A percentile compares a stretch with the other conserved stretches of the same genome.
Evolutionary conservation across 2,329 filamentous ascomycete genomes (phyloP).

Genomic region (Ophiostoma himal-ulmi): DNA sequence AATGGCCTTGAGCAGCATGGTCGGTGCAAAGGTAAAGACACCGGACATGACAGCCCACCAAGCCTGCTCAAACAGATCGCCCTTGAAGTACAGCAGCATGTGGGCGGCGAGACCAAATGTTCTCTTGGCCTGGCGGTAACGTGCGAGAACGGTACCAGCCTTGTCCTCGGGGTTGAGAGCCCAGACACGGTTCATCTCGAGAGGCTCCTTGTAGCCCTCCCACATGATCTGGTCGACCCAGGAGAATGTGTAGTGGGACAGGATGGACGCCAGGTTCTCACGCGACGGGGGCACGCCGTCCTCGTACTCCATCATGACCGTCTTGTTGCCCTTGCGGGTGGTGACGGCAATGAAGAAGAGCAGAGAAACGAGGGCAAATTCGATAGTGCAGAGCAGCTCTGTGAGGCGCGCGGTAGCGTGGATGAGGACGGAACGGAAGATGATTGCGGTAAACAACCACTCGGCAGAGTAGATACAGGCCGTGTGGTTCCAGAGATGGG

Average conservation of each 20-base stretch:
- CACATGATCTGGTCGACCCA: constrained; percentile 90
- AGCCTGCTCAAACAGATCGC: constrained; percentile 68
- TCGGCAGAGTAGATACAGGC: constrained; percentile 73
- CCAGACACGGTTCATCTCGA: constrained; percentile 85
- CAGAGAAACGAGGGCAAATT: constrained; percentile 69
- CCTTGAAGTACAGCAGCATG: constrained; percentile 77
- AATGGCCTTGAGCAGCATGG: constrained; percentile 82
- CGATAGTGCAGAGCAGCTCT: constrained; percentile 60
- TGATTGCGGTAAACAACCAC: constrained; percentile 69
- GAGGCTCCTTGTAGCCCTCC: constrained; percentile 77
- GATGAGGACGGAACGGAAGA: constrained; percentile 82
- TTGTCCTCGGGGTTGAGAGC: constrained; percentile 86
- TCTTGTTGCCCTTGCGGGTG: constrained; percentile 87
- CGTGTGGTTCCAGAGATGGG: constrained; percentile 87
- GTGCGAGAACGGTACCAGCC: constrained; percentile 68
- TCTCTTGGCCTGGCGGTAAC: constrained; percentile 81
- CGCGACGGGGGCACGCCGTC: constrained; percentile 78
- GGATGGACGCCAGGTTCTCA: constrained; percentile 79
- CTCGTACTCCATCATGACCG: constrained; percentile 82
- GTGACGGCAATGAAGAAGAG: constrained; percentile 71
- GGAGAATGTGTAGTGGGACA: constrained; percentile 79
- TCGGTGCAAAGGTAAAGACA: constrained; percentile 84
- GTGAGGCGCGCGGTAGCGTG: constrained; percentile 61
- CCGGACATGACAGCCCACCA: constrained; percentile 73
- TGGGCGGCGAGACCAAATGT: constrained; percentile 74